Conservation (phyloP, 768 basidiomycete species). For the Lentinus tigrinus region DNA sequence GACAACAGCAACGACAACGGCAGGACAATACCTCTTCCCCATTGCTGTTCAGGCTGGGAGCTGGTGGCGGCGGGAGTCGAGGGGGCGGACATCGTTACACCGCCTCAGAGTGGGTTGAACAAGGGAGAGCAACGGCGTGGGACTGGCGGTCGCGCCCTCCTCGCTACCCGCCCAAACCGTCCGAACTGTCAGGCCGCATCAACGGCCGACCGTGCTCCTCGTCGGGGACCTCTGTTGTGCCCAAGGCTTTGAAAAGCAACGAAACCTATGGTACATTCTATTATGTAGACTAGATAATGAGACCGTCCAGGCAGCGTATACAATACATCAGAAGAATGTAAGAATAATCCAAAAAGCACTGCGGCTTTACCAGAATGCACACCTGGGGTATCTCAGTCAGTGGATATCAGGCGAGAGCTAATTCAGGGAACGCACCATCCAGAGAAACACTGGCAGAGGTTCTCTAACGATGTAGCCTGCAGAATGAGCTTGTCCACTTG, state of each 20-base stretch:
- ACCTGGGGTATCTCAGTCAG: constrained; percentile 37
- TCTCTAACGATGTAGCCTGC: constrained; percentile 91
- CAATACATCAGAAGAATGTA: constrained; percentile 14
- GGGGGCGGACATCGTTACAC: constrained; percentile 15
- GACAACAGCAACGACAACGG: neutral
- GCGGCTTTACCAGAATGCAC: constrained; percentile 68
- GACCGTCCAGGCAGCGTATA: constrained; percentile 14
- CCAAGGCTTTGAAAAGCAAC: neutral
- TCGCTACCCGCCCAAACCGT: constrained; percentile 11
- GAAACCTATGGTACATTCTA: constrained; percentile 13
- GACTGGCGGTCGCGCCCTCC: constrained; percentile 14
- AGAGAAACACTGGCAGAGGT: constrained; percentile 95
- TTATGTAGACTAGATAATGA: neutral
- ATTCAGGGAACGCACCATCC: constrained; percentile 63
- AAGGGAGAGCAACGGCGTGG: constrained; percentile 13
- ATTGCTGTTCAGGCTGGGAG: constrained; percentile 11
- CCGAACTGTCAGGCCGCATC: neutral
- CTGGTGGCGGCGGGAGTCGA: constrained; percentile 5
- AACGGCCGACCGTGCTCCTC: neutral
- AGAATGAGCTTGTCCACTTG: constrained; percentile 94
- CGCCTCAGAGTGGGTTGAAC: constrained; percentile 7
- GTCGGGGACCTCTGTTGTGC: neutral
- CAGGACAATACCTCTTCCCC: constrained; percentile 21
- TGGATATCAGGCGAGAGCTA: too few relatives aligned
- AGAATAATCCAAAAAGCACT: neutral